Conservation (phyloP, 164 flowering plant genomes). For the Euptelea pleiosperma region DNA sequence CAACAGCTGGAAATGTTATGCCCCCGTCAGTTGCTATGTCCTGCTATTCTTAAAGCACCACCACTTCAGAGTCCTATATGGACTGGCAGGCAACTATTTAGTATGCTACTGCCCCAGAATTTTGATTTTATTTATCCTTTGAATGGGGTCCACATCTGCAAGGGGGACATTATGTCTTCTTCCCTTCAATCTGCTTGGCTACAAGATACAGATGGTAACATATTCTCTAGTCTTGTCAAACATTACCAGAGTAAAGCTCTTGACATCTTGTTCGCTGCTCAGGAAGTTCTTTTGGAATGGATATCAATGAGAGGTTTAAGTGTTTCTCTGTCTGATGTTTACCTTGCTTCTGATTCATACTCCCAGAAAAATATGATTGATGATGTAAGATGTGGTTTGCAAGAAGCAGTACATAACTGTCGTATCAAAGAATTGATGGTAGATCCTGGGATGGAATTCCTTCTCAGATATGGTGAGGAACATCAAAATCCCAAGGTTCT, state of each 20-base stretch:
- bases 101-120: slow-evolving; percentile 64
- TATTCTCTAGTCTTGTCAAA: slow-evolving; percentile 44
- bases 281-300: slow-evolving; percentile 85
- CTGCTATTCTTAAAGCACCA: slow-evolving; percentile 54
- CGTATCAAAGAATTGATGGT: slow-evolving; percentile 47
- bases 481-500: slow-evolving; percentile 11
- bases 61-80: slow-evolving; percentile 29
- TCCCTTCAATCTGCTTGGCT: slow-evolving; percentile 62
- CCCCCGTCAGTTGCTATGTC: slow-evolving; percentile 26
- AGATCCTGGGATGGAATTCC: slow-evolving; percentile 34
- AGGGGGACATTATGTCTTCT: slow-evolving; percentile 55
- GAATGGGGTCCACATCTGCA: slow-evolving; percentile 36
- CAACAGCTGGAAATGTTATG: slow-evolving; percentile 83
- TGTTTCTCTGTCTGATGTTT: slow-evolving; percentile 75
- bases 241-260: slow-evolving; percentile 33
- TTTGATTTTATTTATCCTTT: slow-evolving; percentile 40
- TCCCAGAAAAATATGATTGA: slow-evolving; percentile 56
- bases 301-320: slow-evolving; percentile 68
- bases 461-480: slow-evolving; percentile 34
- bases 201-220: slow-evolving; percentile 44
- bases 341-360: slow-evolving; percentile 44
- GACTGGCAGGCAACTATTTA: slow-evolving; percentile 79
- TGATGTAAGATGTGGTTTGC: slow-evolving; percentile 60
- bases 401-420: slow-evolving; percentile 56
- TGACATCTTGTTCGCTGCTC: slow-evolving; percentile 52